These are phyloP conservation scores for Dendrobium huoshanense DNA, from an alignment of 106 monocot species.

Conservation along the genomic window DNA sequence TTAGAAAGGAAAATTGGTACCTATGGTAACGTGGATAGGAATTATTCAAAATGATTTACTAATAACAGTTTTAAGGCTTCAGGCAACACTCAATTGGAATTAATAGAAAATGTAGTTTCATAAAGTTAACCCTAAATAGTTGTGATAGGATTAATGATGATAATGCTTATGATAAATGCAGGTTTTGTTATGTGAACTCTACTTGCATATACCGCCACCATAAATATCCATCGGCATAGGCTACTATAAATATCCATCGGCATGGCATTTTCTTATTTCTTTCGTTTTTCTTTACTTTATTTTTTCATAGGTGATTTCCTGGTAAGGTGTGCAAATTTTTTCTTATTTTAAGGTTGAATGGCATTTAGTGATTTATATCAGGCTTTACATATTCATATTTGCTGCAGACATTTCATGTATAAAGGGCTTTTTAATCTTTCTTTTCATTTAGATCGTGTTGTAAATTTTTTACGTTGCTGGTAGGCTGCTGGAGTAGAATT, in stretches of 20 bases:
- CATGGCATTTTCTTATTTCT: background rate
- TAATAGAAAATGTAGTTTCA: background rate
- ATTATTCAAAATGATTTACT: background rate
- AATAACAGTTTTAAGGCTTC: background rate
- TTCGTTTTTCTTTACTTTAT: background rate
- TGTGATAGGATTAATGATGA: background rate
- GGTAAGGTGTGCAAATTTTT: background rate
- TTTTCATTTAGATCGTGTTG: background rate
- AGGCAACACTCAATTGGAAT: background rate
- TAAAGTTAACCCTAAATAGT: background rate
- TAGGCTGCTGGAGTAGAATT: constrained; percentile 90
- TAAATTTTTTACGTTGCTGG: constrained; percentile 3
- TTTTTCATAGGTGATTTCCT: background rate
- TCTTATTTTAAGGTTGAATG: background rate
- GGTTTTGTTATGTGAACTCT: background rate
- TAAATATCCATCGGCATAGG: background rate
- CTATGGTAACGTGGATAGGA: background rate
- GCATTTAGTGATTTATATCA: background rate
- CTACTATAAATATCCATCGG: background rate
- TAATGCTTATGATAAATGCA: background rate
- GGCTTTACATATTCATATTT: background rate
- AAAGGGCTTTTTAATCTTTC: background rate
- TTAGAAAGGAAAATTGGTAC: background rate
- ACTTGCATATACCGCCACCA: background rate
- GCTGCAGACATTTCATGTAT: background rate